A percentile compares a stretch with the other conserved stretches of the same genome.
These are phyloP conservation scores for Solanum hybrid DNA, from an alignment of 305 asterid species.

Conservation along the genomic window DNA sequence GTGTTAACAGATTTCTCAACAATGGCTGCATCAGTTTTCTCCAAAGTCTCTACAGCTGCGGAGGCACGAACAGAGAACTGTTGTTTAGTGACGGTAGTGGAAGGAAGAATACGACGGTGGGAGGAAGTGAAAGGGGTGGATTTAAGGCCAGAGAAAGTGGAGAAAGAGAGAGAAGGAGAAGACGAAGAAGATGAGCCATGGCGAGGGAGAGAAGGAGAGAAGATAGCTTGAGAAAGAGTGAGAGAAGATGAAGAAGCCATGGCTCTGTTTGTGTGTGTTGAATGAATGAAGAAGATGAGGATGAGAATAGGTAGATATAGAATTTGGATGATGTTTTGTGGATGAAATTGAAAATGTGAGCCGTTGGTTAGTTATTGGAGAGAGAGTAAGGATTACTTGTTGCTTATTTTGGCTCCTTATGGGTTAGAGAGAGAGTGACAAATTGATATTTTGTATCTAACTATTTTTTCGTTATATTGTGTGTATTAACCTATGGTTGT, in stretches of 20 bases:
- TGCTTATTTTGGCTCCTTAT: background rate
- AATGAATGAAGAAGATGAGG: background rate
- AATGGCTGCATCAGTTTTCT: slow-evolving; percentile 57
- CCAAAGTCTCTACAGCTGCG: slow-evolving; percentile 64
- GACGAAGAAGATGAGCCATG: slow-evolving; percentile 40
- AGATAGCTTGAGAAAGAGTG: slow-evolving; percentile 80
- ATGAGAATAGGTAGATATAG: background rate
- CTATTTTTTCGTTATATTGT: background rate
- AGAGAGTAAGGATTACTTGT: background rate
- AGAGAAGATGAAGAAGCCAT: slow-evolving; percentile 92
- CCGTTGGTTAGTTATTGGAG: slow-evolving; percentile 9
- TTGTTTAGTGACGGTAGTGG: slow-evolving; percentile 10
- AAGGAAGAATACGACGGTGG: slow-evolving; percentile 37
- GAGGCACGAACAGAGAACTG: slow-evolving; percentile 41
- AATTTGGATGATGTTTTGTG: background rate
- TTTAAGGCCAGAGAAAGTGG: slow-evolving; percentile 55
- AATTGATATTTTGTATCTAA: background rate
- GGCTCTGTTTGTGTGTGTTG: slow-evolving; percentile 26
- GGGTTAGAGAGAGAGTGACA: background rate
- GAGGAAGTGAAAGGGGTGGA: slow-evolving; percentile 24
- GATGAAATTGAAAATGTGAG: slow-evolving; percentile 5
- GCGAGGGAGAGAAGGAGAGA: slow-evolving; percentile 73
- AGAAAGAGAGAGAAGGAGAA: slow-evolving; percentile 16
- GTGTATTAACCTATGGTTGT: background rate
- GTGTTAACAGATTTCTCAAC: slow-evolving; percentile 79